A percentile compares a stretch with the other conserved stretches of the same genome.
phyloP scores from a whole-genome alignment of 495 filamentous ascomycete genomes.

The Haplographium delicatum region DNA sequence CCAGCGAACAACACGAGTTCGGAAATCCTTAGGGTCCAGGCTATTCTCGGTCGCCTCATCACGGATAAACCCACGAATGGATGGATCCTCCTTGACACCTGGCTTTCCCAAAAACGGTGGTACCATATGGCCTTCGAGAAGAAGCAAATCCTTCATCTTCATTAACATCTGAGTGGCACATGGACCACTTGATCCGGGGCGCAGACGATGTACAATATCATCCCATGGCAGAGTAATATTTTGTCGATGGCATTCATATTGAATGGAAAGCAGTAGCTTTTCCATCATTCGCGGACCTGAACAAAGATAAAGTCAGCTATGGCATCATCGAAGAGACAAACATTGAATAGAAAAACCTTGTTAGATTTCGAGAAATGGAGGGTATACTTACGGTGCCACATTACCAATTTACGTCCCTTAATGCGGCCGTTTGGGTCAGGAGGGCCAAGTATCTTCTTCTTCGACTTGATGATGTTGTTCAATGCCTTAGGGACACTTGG shows the following conservation, averaged over 20 bases:
- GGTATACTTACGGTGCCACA: constrained; percentile 30
- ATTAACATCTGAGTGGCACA: constrained; percentile 28
- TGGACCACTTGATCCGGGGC: constrained; percentile 28
- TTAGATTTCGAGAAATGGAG: not conserved
- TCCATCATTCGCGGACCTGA: constrained; percentile 34
- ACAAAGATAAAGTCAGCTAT: constrained; percentile 1
- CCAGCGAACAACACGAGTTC: constrained; percentile 24
- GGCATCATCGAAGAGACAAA: not conserved
- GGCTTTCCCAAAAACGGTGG: constrained; percentile 27
- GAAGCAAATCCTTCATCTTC: constrained; percentile 24
- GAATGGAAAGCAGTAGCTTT: constrained; percentile 30
- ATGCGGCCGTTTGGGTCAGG: constrained; percentile 28
- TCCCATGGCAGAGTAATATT: constrained; percentile 29
- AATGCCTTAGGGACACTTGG: not conserved
- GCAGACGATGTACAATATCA: constrained; percentile 28
- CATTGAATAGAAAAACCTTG: not conserved
- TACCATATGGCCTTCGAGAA: constrained; percentile 33
- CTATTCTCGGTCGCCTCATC: constrained; percentile 7
- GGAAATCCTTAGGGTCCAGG: not conserved
- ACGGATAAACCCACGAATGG: constrained; percentile 30
- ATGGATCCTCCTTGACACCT: constrained; percentile 8
- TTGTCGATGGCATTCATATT: constrained; percentile 28
- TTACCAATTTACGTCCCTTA: constrained; percentile 28
- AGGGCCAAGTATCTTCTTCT: not conserved
- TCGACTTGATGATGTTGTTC: constrained; percentile 4